Evolutionary conservation across 352 stramenopile genomes (phyloP).

Genomic region (Globisporangium cederbergense): DNA sequence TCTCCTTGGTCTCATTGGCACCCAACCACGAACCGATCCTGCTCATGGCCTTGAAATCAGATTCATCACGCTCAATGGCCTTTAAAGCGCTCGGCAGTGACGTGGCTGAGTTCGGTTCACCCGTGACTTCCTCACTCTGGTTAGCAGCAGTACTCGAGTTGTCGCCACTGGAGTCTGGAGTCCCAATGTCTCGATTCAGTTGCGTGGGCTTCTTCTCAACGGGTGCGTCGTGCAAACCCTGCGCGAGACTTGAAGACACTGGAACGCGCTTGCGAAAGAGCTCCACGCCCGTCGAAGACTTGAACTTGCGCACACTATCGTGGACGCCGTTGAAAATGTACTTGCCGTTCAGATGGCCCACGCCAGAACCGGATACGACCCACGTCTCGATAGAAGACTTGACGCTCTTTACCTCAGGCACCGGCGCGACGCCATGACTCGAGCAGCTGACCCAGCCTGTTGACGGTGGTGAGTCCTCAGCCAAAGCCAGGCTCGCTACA

Average conservation of each 20-base stretch:
- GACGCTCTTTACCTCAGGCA: conserved; percentile 24
- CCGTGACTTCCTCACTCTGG: neutral
- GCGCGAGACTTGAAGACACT: conserved; percentile 38
- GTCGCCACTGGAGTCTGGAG: neutral
- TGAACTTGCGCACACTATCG: conserved; percentile 52
- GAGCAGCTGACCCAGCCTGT: conserved; percentile 59
- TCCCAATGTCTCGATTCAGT: neutral
- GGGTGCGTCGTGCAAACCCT: conserved; percentile 29
- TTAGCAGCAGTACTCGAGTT: neutral
- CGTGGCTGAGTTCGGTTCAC: neutral
- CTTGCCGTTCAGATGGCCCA: conserved; percentile 52
- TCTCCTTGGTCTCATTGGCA: conserved; percentile 46
- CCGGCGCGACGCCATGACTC: conserved; percentile 33
- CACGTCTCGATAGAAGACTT: conserved; percentile 66
- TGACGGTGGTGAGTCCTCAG: conserved; percentile 30
- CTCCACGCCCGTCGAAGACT: conserved; percentile 56
- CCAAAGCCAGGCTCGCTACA: neutral
- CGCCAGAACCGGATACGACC: conserved; percentile 48
- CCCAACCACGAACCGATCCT: conserved; percentile 61
- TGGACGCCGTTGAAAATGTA: conserved; percentile 62
- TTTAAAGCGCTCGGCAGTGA: conserved; percentile 33
- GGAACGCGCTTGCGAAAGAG: conserved; percentile 68
- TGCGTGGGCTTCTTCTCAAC: conserved; percentile 7
- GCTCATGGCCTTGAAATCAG: conserved; percentile 58
- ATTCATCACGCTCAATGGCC: conserved; percentile 37